Conservation (phyloP, 331 rosid species). For the Saraca asoca region DNA sequence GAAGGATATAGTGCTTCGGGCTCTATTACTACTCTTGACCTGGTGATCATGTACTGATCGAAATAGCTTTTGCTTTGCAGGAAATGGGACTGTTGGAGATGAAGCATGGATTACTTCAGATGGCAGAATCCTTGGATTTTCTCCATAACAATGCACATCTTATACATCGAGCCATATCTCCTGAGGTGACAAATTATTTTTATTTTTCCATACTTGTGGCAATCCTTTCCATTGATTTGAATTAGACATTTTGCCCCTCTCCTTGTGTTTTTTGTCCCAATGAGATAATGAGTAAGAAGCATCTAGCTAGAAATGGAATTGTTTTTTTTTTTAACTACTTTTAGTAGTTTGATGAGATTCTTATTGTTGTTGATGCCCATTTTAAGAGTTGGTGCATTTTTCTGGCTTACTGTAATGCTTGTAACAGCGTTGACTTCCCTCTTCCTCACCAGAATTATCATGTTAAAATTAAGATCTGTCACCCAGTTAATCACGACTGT, state of each 20-base stretch:
- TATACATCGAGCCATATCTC: slow-evolving; percentile 87
- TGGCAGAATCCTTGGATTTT: slow-evolving; percentile 90
- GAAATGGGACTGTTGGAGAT: slow-evolving; percentile 93
- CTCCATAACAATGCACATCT: slow-evolving; percentile 91
- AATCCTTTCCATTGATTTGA: slow-evolving; percentile 9
- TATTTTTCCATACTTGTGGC: background rate
- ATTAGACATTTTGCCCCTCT: background rate
- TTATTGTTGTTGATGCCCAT: background rate
- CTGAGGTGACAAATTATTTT: slow-evolving; percentile 59
- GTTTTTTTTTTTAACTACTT: background rate
- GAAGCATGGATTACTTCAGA: slow-evolving; percentile 95
- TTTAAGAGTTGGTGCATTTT: background rate
- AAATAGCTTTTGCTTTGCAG: slow-evolving; percentile 44
- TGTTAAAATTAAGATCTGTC: background rate
- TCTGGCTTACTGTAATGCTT: background rate
- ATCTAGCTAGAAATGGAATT: slow-evolving; percentile 16
- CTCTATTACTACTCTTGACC: background rate
- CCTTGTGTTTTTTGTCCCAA: background rate
- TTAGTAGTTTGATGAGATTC: background rate
- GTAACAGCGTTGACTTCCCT: background rate
- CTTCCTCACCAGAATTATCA: background rate
- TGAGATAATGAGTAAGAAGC: slow-evolving; percentile 1
- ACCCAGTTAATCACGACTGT: background rate
- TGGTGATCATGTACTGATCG: background rate
- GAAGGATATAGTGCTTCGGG: background rate